Conservation (phyloP, 2,329 filamentous ascomycete species). For the Sclerotiophoma versabilis region DNA sequence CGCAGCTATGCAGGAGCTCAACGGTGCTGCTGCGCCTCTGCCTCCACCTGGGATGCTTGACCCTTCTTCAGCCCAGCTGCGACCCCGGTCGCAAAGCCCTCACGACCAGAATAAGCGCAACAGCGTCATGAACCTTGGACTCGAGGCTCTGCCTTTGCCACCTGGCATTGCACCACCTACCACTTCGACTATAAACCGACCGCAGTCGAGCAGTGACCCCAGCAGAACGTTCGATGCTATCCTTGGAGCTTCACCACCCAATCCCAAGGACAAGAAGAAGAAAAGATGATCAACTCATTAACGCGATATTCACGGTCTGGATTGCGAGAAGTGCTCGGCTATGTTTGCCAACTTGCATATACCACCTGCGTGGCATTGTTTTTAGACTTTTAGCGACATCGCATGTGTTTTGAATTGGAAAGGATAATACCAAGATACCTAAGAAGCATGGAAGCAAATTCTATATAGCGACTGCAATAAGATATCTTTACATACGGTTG, state of each 20-base stretch:
- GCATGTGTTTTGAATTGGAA: constrained; percentile 4
- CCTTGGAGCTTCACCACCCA: constrained; percentile 39
- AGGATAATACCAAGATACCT: constrained; percentile 11
- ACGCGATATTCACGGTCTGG: neutral
- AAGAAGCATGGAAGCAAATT: neutral
- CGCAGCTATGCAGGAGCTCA: constrained; percentile 46
- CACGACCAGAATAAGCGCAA: constrained; percentile 45
- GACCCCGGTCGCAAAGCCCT: constrained; percentile 38
- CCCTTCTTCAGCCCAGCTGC: constrained; percentile 23
- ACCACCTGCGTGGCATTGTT: neutral
- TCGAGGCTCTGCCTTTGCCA: constrained; percentile 57
- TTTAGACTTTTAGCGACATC: constrained; percentile 14
- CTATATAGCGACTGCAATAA: neutral
- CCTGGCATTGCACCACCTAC: constrained; percentile 51
- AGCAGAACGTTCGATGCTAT: constrained; percentile 60
- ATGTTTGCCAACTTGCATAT: neutral
- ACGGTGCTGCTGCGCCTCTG: constrained; percentile 37
- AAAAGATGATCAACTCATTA: constrained; percentile 28
- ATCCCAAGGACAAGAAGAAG: constrained; percentile 41
- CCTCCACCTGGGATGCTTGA: constrained; percentile 40
- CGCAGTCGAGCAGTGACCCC: constrained; percentile 46
- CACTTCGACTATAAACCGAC: constrained; percentile 32
- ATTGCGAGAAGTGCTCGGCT: constrained; percentile 5
- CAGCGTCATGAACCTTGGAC: constrained; percentile 55
- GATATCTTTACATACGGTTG: neutral